Evolutionary conservation across 2,329 filamentous ascomycete species (phyloP).

Genomic region (Sphaerulina vaccinii): DNA sequence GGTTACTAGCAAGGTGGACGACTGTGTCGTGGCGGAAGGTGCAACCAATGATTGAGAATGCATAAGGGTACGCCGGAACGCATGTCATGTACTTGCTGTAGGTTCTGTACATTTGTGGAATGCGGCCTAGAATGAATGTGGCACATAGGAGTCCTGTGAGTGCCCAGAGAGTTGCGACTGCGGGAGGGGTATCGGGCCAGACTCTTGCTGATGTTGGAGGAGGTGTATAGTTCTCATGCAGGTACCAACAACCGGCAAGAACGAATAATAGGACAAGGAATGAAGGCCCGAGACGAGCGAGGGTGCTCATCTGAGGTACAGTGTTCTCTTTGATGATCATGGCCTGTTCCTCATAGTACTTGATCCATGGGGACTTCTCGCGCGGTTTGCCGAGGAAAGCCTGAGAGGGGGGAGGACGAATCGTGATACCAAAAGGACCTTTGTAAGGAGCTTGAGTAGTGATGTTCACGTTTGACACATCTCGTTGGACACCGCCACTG

Average conservation of each 20-base stretch:
- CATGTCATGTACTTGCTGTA: slow-evolving; percentile 69
- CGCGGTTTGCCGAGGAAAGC: slow-evolving; percentile 33
- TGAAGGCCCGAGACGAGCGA: slow-evolving; percentile 49
- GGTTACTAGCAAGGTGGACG: slow-evolving; percentile 63
- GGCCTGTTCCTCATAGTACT: slow-evolving; percentile 40
- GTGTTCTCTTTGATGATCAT: slow-evolving; percentile 36
- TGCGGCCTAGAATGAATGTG: slow-evolving; percentile 60
- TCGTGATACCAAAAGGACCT: slow-evolving; percentile 23
- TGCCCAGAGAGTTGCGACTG: slow-evolving; percentile 62
- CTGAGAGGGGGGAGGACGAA: slow-evolving; percentile 24
- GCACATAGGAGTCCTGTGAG: slow-evolving; percentile 61
- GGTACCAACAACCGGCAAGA: slow-evolving; percentile 44
- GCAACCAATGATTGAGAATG: slow-evolving; percentile 61
- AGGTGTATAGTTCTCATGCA: slow-evolving; percentile 53
- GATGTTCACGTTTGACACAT: neutral
- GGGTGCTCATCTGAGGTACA: slow-evolving; percentile 32
- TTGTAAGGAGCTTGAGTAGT: slow-evolving; percentile 14
- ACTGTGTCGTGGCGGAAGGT: slow-evolving; percentile 68
- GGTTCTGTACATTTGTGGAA: slow-evolving; percentile 63
- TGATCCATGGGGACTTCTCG: slow-evolving; percentile 37
- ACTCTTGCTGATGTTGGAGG: slow-evolving; percentile 51
- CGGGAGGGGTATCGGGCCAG: slow-evolving; percentile 60
- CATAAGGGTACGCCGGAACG: slow-evolving; percentile 63
- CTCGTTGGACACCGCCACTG: slow-evolving; percentile 33
- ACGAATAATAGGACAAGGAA: slow-evolving; percentile 40